Evolutionary conservation across 163 green algal genomes (phyloP).

Genomic region (Scenedesmus sp.): DNA sequence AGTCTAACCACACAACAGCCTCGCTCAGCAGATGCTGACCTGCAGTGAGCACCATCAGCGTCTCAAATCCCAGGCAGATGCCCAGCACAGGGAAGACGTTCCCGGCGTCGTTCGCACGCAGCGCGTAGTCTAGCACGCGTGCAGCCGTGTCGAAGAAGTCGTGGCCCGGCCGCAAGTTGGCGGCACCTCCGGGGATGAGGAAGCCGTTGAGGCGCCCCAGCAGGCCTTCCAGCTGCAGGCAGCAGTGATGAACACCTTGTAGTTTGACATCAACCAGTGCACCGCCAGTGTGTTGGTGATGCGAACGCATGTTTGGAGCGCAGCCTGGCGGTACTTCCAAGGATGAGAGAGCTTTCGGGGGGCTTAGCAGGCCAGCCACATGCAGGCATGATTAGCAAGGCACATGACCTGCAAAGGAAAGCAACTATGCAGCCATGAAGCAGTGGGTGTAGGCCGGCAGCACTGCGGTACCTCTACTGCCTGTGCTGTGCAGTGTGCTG

Average conservation of each 20-base stretch:
- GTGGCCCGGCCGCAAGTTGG: conserved; percentile 47
- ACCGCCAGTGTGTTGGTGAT: no score
- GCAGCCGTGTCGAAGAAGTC: conserved; percentile 48
- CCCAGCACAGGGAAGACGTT: conserved; percentile 41
- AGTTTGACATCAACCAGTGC: background rate
- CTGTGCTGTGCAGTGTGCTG: background rate
- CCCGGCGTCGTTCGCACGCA: conserved; percentile 17
- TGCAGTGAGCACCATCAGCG: conserved; percentile 46
- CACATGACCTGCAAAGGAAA: no score
- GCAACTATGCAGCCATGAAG: no score
- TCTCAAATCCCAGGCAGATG: conserved; percentile 57
- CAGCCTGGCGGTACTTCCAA: conserved; percentile 40
- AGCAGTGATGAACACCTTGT: background rate
- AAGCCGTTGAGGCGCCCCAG: conserved; percentile 39
- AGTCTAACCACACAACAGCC: no score
- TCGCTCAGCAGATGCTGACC: no score
- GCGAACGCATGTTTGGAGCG: conserved; percentile 18
- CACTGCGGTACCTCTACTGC: no score
- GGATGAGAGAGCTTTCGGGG: conserved; percentile 40
- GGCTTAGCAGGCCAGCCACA: conserved; percentile 29
- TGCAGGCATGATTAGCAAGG: background rate
- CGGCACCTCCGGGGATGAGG: conserved; percentile 47
- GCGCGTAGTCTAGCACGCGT: conserved; percentile 15
- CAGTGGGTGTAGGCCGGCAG: no score
- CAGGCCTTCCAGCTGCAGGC: conserved; percentile 46